Evolutionary conservation across 2,329 filamentous ascomycete genomes (phyloP), one percentile per base, ranked within the genome.

Genomic region (Intubia oerlemansii): DNA sequence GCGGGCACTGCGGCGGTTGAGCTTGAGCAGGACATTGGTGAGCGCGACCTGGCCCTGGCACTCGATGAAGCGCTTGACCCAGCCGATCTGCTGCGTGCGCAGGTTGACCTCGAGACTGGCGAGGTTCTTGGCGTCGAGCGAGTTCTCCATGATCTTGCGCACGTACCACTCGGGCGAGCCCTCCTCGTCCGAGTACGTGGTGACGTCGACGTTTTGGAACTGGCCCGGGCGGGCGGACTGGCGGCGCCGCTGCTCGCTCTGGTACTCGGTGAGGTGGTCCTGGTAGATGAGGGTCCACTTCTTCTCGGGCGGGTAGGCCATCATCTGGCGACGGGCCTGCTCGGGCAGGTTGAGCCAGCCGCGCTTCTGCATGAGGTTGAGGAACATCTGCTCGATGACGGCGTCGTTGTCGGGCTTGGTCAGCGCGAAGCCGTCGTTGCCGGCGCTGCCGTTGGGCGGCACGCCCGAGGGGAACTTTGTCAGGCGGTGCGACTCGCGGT

Each of bases 141-240:
- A 79, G 50, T 93, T 90, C 49, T 95, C 85, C 78, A 95, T 81
- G 34, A 95, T 79, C 48, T 80, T 85, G 46, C 81, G 77, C 30
- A 98, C 85, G 49, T 92, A 98, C 85, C 85, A 98, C 52, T 95
- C 85, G 4, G 88, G 88, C 28, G 80, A 90, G 25, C 84, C 85
- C 50, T 95, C 88, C 47, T 95, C 85, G 45, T 93, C 84, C 7
- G 80, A 80, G 40, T 79, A 71, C 24, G 71, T 67, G 23, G 81
- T 64, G 34, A 85, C 66, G 39, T 77, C 72, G 34, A 67, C 49
- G 47, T 65, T 66, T 32, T 73, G 65, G 39, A 72, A 77, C 38
- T 79, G 68, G 37, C 72, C 72, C 5, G 76, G 62, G 35, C 74
- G 70, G 20, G 74, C 68, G 30, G 79, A 77, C 42, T 74, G 67